These are phyloP conservation scores for Theobroma cacao DNA, from an alignment of 345 rosid species.

Conservation along the genomic window DNA sequence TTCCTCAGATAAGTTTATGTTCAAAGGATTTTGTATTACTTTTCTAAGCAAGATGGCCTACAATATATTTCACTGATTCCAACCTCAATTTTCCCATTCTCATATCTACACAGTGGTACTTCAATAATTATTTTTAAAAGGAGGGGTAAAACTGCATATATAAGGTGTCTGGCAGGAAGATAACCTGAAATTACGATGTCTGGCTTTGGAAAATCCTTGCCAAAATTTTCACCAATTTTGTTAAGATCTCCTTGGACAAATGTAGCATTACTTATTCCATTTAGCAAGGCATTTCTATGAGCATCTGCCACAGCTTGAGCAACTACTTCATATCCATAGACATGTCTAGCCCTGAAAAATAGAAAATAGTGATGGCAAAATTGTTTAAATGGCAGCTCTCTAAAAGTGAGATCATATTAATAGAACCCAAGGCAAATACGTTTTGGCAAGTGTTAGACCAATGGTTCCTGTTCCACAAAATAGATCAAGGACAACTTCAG, in stretches of 20 bases:
- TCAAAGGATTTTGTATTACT: not conserved
- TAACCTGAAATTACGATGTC: constrained; percentile 84
- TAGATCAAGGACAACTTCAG: constrained; percentile 88
- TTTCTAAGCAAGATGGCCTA: not conserved
- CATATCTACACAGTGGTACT: not conserved
- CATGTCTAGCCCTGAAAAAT: constrained; percentile 63
- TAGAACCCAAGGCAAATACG: constrained; percentile 31
- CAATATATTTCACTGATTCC: not conserved
- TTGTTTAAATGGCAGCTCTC: not conserved
- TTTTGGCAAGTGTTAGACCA: constrained; percentile 85
- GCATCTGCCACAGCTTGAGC: constrained; percentile 90
- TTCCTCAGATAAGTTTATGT: not conserved
- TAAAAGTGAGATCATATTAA: not conserved
- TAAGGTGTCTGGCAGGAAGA: not conserved
- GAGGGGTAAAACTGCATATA: not conserved
- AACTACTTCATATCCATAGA: constrained; percentile 92
- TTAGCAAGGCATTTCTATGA: constrained; percentile 65
- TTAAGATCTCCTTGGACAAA: constrained; percentile 93
- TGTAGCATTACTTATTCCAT: constrained; percentile 74
- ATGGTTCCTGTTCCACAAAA: constrained; percentile 97
- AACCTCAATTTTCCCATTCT: not conserved
- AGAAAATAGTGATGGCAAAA: not conserved
- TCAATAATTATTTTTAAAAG: not conserved
- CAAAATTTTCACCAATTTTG: constrained; percentile 81
- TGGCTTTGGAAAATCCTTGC: constrained; percentile 75